A percentile compares a stretch with the other conserved stretches of the same genome.
Evolutionary conservation across 305 asterid genomes (phyloP).

Genomic region (Rubia peregrina): DNA sequence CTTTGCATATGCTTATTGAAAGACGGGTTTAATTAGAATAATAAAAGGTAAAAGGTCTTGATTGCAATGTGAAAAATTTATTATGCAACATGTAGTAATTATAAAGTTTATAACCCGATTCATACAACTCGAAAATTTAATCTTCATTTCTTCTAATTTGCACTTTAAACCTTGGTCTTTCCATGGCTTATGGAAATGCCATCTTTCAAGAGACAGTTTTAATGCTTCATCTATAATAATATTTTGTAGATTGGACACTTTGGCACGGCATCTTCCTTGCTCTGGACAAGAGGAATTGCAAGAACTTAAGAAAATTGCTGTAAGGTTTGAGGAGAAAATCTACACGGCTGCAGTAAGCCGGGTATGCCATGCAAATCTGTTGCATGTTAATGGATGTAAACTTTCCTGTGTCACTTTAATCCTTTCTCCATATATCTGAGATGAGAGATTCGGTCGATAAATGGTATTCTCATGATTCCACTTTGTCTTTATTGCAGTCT

Average conservation of each 20-base stretch:
- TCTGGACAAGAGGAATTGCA: conserved; percentile 53
- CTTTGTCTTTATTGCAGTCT: conserved; percentile 32
- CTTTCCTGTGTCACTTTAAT: conserved; percentile 10
- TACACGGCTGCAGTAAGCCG: conserved; percentile 57
- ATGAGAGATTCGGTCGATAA: neutral
- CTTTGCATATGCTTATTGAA: too few relatives aligned
- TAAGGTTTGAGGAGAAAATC: conserved; percentile 61
- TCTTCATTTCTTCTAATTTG: too few relatives aligned
- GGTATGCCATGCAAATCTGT: conserved; percentile 25
- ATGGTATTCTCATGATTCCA: neutral
- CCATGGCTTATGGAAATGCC: too few relatives aligned
- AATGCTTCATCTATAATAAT: neutral
- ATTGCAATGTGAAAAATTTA: too few relatives aligned
- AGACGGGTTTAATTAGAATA: too few relatives aligned
- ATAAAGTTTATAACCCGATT: too few relatives aligned
- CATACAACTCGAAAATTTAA: too few relatives aligned
- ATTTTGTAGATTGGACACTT: conserved; percentile 48
- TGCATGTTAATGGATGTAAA: neutral
- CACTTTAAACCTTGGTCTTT: too few relatives aligned
- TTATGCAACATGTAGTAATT: too few relatives aligned
- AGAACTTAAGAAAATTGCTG: conserved; percentile 56
- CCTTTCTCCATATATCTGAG: neutral
- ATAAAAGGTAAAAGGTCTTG: too few relatives aligned
- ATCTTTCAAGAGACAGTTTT: too few relatives aligned
- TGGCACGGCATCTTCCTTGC: conserved; percentile 58